Base-by-base conservation (phyloP, 768 basidiomycete species). In the Ramaria sp. region DNA sequence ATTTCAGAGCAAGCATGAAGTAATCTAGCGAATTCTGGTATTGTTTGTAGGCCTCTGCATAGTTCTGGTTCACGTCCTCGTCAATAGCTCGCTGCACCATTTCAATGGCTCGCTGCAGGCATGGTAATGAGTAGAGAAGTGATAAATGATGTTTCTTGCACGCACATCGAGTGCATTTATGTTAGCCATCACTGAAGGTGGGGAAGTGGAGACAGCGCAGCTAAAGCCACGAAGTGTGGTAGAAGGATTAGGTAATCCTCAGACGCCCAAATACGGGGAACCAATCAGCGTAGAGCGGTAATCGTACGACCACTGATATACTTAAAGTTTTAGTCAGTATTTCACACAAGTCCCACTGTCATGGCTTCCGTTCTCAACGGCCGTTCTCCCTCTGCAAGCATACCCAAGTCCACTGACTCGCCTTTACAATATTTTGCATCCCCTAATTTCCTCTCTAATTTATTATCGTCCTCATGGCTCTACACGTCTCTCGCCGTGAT, bases 21-120 rank as follows among this genome's bases (percentile, higher is more conserved):
- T 95, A 99, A 68, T 99, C 96, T 59, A 98, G 79, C 1, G 91
- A 79, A 77, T 97, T 95, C 75, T 88, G 86, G 72, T 96, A 96
- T 62, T 84, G 80, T 73, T 89, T 94, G 80, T 91, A 95, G 19
- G 94, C 94, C 65, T 94, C 92, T 6, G 80, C 74, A 73, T 97
- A 99, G 71, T 96, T 91, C 70, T 88, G 85, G 69, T 92, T 92
- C 60, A 79, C 78, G 72, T 99, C 96, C 60, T 90, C 86, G 57
- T 93, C 92, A 64, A 95, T 94, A 57, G 93, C 93, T 61, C 82
- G 81, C 72, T 93, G 89, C 24, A 96, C 91, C 57, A 96, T 82
- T 64, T 91, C 89, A 66, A 96, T 90, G 33, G 92, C 92, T 70
- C 79, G 78, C 84, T 86, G 50, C 20, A 50, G 13, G 38, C 22